phyloP scores from a whole-genome alignment of 73 alveolate species.

The Paramecium pentaurelia region DNA sequence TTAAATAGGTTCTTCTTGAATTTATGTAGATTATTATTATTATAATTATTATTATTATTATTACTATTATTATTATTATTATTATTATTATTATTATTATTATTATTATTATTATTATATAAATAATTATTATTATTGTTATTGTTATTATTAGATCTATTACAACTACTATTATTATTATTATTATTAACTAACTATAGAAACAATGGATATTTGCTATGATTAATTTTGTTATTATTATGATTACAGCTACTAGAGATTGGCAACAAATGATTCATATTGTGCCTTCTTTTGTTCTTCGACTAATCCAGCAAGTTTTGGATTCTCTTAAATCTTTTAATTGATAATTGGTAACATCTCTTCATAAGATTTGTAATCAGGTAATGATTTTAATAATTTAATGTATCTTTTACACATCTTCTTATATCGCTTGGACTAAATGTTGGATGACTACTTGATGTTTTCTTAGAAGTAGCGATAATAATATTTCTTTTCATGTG shows the following conservation, averaged over 20 bases:
- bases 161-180: background rate
- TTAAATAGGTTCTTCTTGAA: background rate
- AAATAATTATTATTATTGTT: background rate
- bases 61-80: too few species aligned
- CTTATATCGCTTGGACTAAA: background rate
- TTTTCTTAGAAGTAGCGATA: conserved; percentile 26
- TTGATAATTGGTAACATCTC: background rate
- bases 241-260: background rate
- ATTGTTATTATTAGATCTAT: background rate
- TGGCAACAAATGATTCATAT: background rate
- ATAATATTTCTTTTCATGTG: conserved; percentile 36
- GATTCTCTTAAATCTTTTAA: background rate
- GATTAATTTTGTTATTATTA: background rate
- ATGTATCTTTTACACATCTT: conserved; percentile 17
- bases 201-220: background rate
- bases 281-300: conserved; percentile 10
- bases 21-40: background rate
- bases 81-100: too few species aligned
- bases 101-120: background rate
- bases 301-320: conserved; percentile 1
- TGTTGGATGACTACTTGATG: background rate
- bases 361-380: conserved; percentile 16
- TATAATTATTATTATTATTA: too few species aligned
- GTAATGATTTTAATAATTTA: conserved; percentile 29
- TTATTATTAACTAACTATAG: background rate